Conservation (phyloP, 495 filamentous ascomycete species). For the Evansstolkia leycettana region DNA sequence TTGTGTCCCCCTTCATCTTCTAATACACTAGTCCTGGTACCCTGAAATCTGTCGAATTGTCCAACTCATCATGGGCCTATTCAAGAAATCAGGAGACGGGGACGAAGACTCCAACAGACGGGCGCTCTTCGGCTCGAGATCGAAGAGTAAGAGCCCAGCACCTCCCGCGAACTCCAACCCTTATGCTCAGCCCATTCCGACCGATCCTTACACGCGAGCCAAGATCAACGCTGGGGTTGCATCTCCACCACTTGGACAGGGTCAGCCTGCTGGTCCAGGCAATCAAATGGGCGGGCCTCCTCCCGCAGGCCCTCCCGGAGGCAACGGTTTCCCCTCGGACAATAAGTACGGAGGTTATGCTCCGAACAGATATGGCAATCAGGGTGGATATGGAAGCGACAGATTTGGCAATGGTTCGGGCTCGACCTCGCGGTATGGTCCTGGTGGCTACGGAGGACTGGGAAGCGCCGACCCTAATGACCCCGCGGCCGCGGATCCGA, state of each 20-base stretch:
- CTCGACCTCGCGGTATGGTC: slow-evolving; percentile 34
- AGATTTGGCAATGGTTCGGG: slow-evolving; percentile 40
- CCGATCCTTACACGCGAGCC: slow-evolving; percentile 53
- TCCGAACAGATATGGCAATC: slow-evolving; percentile 48
- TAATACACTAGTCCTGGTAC: too few species aligned
- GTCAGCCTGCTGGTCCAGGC: slow-evolving; percentile 1
- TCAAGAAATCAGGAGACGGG: slow-evolving; percentile 53
- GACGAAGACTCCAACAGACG: slow-evolving; percentile 43
- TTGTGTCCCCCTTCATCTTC: slow-evolving; percentile 3
- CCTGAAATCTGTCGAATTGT: too few species aligned
- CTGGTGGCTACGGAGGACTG: slow-evolving; percentile 65
- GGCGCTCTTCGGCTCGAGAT: slow-evolving; percentile 45
- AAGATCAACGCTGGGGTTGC: slow-evolving; percentile 36
- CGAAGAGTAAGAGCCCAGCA: slow-evolving; percentile 47
- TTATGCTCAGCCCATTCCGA: slow-evolving; percentile 50
- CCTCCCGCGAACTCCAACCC: slow-evolving; percentile 46
- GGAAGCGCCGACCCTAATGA: slow-evolving; percentile 44
- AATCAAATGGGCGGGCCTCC: slow-evolving; percentile 11
- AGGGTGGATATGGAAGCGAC: slow-evolving; percentile 52
- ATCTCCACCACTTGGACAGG: slow-evolving; percentile 12
- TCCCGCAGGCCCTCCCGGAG: slow-evolving; percentile 25
- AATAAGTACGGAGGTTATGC: slow-evolving; percentile 42
- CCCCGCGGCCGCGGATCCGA: slow-evolving; percentile 35
- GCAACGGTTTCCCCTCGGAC: slow-evolving; percentile 30
- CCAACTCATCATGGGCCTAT: slow-evolving; percentile 40